Evolutionary conservation across 202 grass and related monocot genomes (phyloP).

Genomic region (Panicum hallii): DNA sequence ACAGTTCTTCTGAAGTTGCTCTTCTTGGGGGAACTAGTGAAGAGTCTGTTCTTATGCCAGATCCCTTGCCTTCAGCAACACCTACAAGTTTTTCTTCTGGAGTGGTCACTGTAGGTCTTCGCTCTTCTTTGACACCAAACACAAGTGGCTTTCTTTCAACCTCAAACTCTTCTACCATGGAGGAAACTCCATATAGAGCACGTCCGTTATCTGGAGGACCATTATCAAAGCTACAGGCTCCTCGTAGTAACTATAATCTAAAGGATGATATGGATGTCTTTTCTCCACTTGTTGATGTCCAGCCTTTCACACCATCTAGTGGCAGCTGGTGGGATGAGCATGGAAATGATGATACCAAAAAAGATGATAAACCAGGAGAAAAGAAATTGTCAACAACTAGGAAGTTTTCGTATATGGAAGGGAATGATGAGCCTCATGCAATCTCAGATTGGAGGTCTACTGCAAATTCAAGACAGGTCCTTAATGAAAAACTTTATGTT

Average conservation of each 20-base stretch:
- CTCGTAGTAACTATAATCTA: slow-evolving; percentile 68
- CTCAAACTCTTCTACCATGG: slow-evolving; percentile 47
- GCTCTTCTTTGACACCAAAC: slow-evolving; percentile 63
- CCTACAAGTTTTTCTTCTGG: slow-evolving; percentile 59
- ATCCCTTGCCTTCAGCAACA: slow-evolving; percentile 80
- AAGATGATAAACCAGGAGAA: slow-evolving; percentile 65
- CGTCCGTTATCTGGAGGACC: slow-evolving; percentile 58
- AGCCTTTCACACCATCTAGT: slow-evolving; percentile 91
- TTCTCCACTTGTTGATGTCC: slow-evolving; percentile 97
- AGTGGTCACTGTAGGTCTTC: slow-evolving; percentile 57
- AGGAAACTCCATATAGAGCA: slow-evolving; percentile 65
- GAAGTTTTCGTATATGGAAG: slow-evolving; percentile 76
- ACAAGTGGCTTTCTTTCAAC: slow-evolving; percentile 51
- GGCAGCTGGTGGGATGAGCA: slow-evolving; percentile 87
- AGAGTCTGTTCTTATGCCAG: slow-evolving; percentile 98
- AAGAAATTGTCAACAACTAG: slow-evolving; percentile 59
- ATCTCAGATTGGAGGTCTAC: slow-evolving; percentile 76
- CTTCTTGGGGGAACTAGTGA: slow-evolving; percentile 84
- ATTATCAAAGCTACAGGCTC: slow-evolving; percentile 72
- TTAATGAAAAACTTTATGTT: slow-evolving; percentile 35
- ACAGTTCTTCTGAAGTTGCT: slow-evolving; percentile 89
- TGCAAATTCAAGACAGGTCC: slow-evolving; percentile 76
- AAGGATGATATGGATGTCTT: slow-evolving; percentile 99
- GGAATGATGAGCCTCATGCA: slow-evolving; percentile 67
- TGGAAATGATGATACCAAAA: slow-evolving; percentile 72